Percentiles rank a stretch among this genome's conserved stretches.
These are phyloP conservation scores for Termitomyces titanicus DNA, from an alignment of 768 basidiomycete species.

Conservation along the genomic window DNA sequence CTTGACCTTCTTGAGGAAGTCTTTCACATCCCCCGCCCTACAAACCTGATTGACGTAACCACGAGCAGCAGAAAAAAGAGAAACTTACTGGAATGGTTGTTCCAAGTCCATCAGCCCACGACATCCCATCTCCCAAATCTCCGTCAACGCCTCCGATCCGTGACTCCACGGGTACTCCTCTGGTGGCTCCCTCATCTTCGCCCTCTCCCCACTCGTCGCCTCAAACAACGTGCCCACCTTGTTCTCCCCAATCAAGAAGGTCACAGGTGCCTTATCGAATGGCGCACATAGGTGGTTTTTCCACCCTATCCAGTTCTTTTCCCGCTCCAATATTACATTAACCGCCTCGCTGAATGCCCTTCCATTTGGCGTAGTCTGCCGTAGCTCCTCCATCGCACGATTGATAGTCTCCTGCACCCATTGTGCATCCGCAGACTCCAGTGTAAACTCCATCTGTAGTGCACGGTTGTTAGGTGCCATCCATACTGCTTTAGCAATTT, in stretches of 20 bases:
- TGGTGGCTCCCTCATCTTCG: slow-evolving; percentile 53
- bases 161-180: slow-evolving; percentile 61
- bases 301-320: slow-evolving; percentile 90
- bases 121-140: slow-evolving; percentile 85
- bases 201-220: slow-evolving; percentile 49
- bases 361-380: slow-evolving; percentile 76
- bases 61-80: neutral
- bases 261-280: slow-evolving; percentile 74
- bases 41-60: neutral
- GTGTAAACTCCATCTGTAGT: slow-evolving; percentile 79
- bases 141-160: slow-evolving; percentile 70
- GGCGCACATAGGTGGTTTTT: slow-evolving; percentile 79
- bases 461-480: slow-evolving; percentile 67
- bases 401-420: slow-evolving; percentile 74
- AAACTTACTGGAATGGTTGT: slow-evolving; percentile 60
- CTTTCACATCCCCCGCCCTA: slow-evolving; percentile 71
- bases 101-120: slow-evolving; percentile 58
- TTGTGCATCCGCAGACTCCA: slow-evolving; percentile 60
- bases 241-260: slow-evolving; percentile 40
- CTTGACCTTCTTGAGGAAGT: slow-evolving; percentile 70
- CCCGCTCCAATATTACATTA: slow-evolving; percentile 66
- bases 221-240: slow-evolving; percentile 54
- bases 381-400: slow-evolving; percentile 57
- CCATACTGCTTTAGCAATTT: slow-evolving; percentile 59
- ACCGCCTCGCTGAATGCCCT: slow-evolving; percentile 75